Evolutionary conservation across 163 green algal species (phyloP), one percentile per base, ranked within the genome.

Genomic region (Chlamydomonas reinhardtii): DNA sequence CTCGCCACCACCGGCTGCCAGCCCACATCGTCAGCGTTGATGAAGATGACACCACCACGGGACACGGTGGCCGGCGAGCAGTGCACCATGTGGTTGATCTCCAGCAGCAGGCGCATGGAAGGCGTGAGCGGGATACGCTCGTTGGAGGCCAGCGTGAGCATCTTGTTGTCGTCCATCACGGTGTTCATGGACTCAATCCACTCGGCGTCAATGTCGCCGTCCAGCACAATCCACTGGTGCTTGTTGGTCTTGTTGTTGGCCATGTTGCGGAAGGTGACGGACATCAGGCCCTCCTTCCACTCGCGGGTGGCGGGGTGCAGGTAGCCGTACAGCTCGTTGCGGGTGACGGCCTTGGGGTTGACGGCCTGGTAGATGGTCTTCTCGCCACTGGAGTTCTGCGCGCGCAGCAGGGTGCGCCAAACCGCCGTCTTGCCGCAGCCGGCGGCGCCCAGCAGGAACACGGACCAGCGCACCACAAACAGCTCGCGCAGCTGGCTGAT

Each of bases 161-260:
- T 97, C 87, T 97, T 97, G 83, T 92, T 93, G 75, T 92, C 87
- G 78, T 93, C 87, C 92, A 95, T 95, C 19, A 98, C 94, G 0
- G 95, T 98, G 93, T 98, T 98, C 95, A 98, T 98, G 29, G 89
- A 95, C 94, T 99, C 97, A 73, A 99, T 98, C 97, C 97, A 99
- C 94, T 99, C 97, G 9, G 97, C 95, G 80, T 99, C 96, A 82
- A 99, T 98, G 92, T 99, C 97, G 39, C 97, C 97, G 77, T 99
- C 97, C 66, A 99, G 93, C 78, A 99, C 95, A 84, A 99, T 98
- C 97, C 97, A 99, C 90, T 99, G 97, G 81, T 90, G 86, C 80
- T 90, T 90, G 76, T 92, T 93, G 75, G 90, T 92, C 65, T 92
- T 92, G 91, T 97, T 97, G 92, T 97, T 97, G 83, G 95, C 93